Percentiles rank a stretch among this genome's conserved stretches.
Evolutionary conservation across 768 basidiomycete species (phyloP).

Genomic region (Pisolithus tinctorius): DNA sequence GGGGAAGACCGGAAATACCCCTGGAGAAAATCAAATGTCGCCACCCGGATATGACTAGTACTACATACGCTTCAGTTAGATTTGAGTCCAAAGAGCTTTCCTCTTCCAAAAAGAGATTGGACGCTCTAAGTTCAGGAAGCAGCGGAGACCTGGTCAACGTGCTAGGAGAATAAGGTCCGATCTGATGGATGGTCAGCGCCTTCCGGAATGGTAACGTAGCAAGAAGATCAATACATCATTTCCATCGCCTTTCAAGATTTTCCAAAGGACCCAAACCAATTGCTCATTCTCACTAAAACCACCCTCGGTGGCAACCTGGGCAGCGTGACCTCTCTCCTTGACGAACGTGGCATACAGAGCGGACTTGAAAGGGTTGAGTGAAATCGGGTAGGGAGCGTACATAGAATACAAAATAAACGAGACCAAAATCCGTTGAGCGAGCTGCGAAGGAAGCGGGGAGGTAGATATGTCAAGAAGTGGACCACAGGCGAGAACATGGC

Average conservation of each 20-base stretch:
- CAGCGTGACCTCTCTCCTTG: slow-evolving; percentile 60
- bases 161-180: slow-evolving; percentile 75
- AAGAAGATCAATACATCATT: slow-evolving; percentile 48
- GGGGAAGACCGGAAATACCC: slow-evolving; percentile 6
- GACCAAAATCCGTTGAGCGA: slow-evolving; percentile 68
- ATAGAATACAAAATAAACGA: slow-evolving; percentile 75
- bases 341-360: slow-evolving; percentile 61
- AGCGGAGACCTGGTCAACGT: slow-evolving; percentile 69
- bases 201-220: not conserved
- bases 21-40: slow-evolving; percentile 5
- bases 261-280: slow-evolving; percentile 83
- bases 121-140: slow-evolving; percentile 67
- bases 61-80: slow-evolving; percentile 41
- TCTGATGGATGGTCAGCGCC: slow-evolving; percentile 35
- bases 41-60: slow-evolving; percentile 9
- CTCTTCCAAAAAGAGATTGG: slow-evolving; percentile 64
- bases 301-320: slow-evolving; percentile 38
- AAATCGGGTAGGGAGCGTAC: slow-evolving; percentile 73
- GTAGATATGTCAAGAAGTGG: slow-evolving; percentile 10
- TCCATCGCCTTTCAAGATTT: slow-evolving; percentile 77
- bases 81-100: slow-evolving; percentile 42
- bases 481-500: slow-evolving; percentile 17
- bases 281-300: slow-evolving; percentile 62
- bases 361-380: slow-evolving; percentile 78
- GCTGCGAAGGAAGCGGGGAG: slow-evolving; percentile 31